Conservation (phyloP, 176 grass and related monocot species). For the Musa acuminata region DNA sequence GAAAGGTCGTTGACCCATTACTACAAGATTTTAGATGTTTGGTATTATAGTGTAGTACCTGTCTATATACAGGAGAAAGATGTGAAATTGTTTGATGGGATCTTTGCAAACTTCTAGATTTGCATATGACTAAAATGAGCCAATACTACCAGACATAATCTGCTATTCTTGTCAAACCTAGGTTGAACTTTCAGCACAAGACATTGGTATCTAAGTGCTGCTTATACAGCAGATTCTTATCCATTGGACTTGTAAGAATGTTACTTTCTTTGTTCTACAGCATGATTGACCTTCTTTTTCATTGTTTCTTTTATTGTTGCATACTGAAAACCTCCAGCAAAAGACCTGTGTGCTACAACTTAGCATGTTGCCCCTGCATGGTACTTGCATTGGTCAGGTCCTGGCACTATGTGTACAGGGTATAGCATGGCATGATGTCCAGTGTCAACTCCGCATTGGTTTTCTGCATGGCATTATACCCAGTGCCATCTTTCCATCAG, state of each 20-base stretch:
- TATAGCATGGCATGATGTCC: neutral
- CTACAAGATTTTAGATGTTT: neutral
- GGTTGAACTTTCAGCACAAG: neutral
- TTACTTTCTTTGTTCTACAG: neutral
- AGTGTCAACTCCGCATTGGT: neutral
- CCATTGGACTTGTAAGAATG: neutral
- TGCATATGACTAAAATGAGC: neutral
- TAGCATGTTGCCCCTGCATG: too few species aligned
- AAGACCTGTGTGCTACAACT: neutral
- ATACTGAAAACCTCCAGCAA: neutral
- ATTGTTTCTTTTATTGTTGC: neutral
- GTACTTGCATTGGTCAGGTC: neutral
- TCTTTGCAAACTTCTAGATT: too few species aligned
- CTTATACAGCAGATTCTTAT: neutral
- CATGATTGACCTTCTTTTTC: neutral
- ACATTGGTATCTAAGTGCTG: neutral
- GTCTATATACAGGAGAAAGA: neutral
- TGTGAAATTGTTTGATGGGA: neutral
- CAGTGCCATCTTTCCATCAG: neutral
- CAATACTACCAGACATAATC: neutral
- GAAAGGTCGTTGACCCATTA: neutral
- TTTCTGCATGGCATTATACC: neutral
- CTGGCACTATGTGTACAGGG: neutral
- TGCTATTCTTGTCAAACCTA: neutral
- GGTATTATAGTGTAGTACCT: neutral